Evolutionary conservation across 2,329 filamentous ascomycete species (phyloP), one percentile per base, ranked within the genome.

Genomic region (Fusarium luffae): DNA sequence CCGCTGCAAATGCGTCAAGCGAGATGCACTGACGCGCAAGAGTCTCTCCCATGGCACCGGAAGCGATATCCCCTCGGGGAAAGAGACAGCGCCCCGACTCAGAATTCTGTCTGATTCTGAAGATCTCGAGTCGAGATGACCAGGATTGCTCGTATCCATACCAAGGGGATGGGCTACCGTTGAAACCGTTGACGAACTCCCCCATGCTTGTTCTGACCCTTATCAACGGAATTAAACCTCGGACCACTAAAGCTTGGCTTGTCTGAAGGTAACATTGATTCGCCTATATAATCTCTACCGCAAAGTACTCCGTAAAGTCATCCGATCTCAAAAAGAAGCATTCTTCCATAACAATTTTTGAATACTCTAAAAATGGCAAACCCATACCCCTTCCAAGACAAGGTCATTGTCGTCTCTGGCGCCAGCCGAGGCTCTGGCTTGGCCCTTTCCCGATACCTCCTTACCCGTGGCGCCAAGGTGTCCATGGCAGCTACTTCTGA

Each of bases 391-490:
- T 75, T 75, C 30, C 48, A 71, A 49, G 66, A 72, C 11, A 90
- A 92, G 76, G 88, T 86, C 27, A 86, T 92, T 69, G 87, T 91
- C 59, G 83, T 93, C 25, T 88, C 86, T 5, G 87, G 87, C 21
- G 86, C 86, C 13, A 87, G 85, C 75, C 84, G 86, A 41, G 87
- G 87, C 21, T 84, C 89, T 27, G 87, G 87, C 42, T 79, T 88
- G 16, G 84, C 85, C 25, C 80, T 87, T 3, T 81, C 86, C 0
- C 78, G 84, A 32, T 79, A 81, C 49, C 79, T 89, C 18, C 78
- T 89, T n/a, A 72, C 79, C 21, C 66, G 77, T n/a, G 77, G 77
- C 10, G 77, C 77, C n/a, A 74, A 65, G 25, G 68, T 79, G 3
- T 79, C 78, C 9, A 73, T 77, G 54, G 73, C 73, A 18, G 74